phyloP scores from a whole-genome alignment of 352 stramenopile species.

The Pythium sp. region DNA sequence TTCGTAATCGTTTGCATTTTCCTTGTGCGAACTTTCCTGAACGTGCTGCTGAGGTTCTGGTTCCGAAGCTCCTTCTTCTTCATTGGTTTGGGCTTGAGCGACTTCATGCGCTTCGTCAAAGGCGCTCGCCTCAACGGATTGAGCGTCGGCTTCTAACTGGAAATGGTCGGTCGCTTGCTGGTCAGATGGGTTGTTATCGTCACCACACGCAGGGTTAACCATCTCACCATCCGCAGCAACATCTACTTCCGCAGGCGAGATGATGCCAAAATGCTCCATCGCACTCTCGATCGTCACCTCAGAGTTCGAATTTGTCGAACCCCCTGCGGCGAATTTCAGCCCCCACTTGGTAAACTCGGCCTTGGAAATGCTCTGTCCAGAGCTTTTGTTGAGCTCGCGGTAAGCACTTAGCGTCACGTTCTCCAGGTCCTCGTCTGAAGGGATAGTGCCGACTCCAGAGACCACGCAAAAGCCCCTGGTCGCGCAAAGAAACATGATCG shows the following conservation, averaged over 20 bases:
- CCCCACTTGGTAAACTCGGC: slow-evolving; percentile 60
- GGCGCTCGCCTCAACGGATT: not conserved
- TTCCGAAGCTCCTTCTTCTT: not conserved
- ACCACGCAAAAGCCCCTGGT: slow-evolving; percentile 52
- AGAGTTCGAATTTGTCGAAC: not conserved
- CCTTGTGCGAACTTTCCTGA: not conserved
- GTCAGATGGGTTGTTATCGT: not conserved
- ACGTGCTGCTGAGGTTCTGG: not conserved
- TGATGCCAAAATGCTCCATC: slow-evolving; percentile 9
- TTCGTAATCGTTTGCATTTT: not conserved
- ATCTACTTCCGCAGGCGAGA: not conserved
- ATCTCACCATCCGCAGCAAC: not conserved
- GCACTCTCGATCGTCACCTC: slow-evolving; percentile 12
- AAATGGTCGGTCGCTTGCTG: too few species aligned
- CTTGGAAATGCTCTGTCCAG: slow-evolving; percentile 56
- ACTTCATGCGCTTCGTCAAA: not conserved
- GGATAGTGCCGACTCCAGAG: slow-evolving; percentile 36
- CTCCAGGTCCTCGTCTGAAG: slow-evolving; percentile 61
- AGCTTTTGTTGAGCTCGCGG: slow-evolving; percentile 52
- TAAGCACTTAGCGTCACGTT: slow-evolving; percentile 53
- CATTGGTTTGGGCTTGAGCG: not conserved
- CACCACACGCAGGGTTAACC: not conserved
- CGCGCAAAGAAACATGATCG: slow-evolving; percentile 60
- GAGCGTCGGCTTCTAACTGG: not conserved
- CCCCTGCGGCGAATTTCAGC: slow-evolving; percentile 28